A percentile compares a stretch with the other conserved stretches of the same genome.
phyloP scores from a whole-genome alignment of 1,284 basidiomycete genomes.

The Cryptococcus sp. region DNA sequence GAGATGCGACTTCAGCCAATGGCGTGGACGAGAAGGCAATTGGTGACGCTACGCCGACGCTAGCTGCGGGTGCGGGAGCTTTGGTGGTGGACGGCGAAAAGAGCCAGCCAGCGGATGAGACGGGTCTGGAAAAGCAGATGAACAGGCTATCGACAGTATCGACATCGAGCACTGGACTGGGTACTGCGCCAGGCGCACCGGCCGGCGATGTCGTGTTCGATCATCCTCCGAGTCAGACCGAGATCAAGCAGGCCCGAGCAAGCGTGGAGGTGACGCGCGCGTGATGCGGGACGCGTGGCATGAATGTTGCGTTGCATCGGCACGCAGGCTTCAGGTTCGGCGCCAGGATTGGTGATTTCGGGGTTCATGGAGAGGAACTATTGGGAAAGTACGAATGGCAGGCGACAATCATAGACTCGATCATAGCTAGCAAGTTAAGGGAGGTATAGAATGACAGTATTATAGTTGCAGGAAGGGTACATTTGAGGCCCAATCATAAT shows the following conservation, averaged over 20 bases:
- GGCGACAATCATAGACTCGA: too few species aligned
- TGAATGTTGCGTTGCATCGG: too few species aligned
- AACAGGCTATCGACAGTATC: conserved; percentile 1
- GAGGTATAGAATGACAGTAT: too few species aligned
- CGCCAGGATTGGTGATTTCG: too few species aligned
- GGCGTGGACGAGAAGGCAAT: conserved; percentile 1
- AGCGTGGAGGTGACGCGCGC: conserved; percentile 19
- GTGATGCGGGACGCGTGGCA: too few species aligned
- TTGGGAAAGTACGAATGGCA: too few species aligned
- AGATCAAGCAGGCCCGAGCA: conserved; percentile 29
- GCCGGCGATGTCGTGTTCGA: conserved; percentile 43
- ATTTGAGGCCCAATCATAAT: too few species aligned
- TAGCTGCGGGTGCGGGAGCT: neutral
- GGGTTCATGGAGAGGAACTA: too few species aligned
- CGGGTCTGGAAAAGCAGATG: neutral
- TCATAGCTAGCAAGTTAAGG: too few species aligned
- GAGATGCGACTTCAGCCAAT: conserved; percentile 1
- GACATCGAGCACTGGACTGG: conserved; percentile 6
- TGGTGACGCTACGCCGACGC: neutral
- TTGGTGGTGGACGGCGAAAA: neutral
- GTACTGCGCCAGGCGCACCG: conserved; percentile 41
- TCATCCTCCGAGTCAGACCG: conserved; percentile 38
- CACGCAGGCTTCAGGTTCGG: too few species aligned
- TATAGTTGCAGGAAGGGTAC: too few species aligned
- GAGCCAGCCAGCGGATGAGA: neutral